Evolutionary conservation across 768 basidiomycete species (phyloP).

Genomic region (Coprinopsis sp.): DNA sequence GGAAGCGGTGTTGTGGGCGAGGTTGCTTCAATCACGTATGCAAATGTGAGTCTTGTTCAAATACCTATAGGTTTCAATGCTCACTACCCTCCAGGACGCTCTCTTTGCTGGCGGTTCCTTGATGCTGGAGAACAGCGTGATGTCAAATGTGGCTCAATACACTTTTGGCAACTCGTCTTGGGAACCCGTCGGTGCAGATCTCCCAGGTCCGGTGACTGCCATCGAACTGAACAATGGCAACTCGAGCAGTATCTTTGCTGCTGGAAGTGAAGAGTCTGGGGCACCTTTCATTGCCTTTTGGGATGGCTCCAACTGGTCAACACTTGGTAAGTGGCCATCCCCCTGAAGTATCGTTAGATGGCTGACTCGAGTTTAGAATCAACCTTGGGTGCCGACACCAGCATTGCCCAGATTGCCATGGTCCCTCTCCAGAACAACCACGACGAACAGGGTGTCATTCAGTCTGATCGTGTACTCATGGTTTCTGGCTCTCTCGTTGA

Average conservation of each 20-base stretch:
- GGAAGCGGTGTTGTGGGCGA: constrained; percentile 82
- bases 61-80: neutral
- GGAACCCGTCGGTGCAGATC: constrained; percentile 58
- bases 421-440: constrained; percentile 86
- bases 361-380: no score
- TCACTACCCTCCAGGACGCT: constrained; percentile 53
- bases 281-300: constrained; percentile 77
- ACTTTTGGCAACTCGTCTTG: constrained; percentile 71
- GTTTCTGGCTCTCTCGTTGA: constrained; percentile 76
- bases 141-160: constrained; percentile 72
- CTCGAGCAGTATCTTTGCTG: constrained; percentile 80
- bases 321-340: constrained; percentile 45
- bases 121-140: constrained; percentile 53
- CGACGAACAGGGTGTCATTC: constrained; percentile 60
- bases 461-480: constrained; percentile 85
- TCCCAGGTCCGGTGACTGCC: constrained; percentile 90
- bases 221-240: constrained; percentile 81
- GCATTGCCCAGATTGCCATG: constrained; percentile 81
- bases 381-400: constrained; percentile 49
- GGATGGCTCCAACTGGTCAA: constrained; percentile 76
- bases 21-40: constrained; percentile 71
- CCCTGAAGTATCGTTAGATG: constrained; percentile 1
- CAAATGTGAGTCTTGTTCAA: constrained; percentile 59
- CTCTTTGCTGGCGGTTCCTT: constrained; percentile 83
- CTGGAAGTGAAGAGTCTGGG: constrained; percentile 67